Base-by-base conservation (phyloP, 352 stramenopile genomes). In the Thalassiosira livingstoniorum region DNA sequence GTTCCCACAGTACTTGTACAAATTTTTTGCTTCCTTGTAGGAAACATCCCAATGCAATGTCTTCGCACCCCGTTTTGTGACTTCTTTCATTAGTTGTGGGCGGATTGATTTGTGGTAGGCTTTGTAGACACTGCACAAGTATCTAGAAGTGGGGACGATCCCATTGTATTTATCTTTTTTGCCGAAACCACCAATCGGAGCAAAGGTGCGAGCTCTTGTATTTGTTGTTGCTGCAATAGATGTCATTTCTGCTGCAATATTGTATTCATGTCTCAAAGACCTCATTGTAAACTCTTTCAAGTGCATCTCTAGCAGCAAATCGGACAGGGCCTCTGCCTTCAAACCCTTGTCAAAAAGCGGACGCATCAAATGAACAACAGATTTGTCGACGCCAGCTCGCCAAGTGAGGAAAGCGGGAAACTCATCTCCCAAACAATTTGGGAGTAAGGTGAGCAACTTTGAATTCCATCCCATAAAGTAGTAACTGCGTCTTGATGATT, bases 1-100 rank as follows among this genome's bases (percentile, higher is more conserved):
- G 10, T 81, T 35, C 27, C 82, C 72, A 18, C 62, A 47, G 39
- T 77, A 80, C 29, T 69, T 64, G 39, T 35, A 76, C 18, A 88
- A 25, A 43, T 81, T 5, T 68, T 86, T 88, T 43, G 57, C 65
- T 37, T 82, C 73, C 55, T 88, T 88, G 47, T 86, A 88, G 1
- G 82, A 88, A 37, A 77, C 72, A 74, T 88, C 82, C 63, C 75
- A 78, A 32, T 66, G 34, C 18, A 88, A 51, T 45, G 47, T 37
- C 29, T 71, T 21, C 0, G 60, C 64, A 43, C 60, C 81, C 54
- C 76, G 43, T 39, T 87, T 87, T 57, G 85, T 87, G 1, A 87
- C 81, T 57, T 87, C 76, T 15, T 66, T 73, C n/a, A 35, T 42
- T 35, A 84, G 72, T 51, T 78, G 60, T 37, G 53, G 2, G 18